phyloP scores from a whole-genome alignment of 1,139 yeast genomes.

The Lodderomyces parapsilosis region DNA sequence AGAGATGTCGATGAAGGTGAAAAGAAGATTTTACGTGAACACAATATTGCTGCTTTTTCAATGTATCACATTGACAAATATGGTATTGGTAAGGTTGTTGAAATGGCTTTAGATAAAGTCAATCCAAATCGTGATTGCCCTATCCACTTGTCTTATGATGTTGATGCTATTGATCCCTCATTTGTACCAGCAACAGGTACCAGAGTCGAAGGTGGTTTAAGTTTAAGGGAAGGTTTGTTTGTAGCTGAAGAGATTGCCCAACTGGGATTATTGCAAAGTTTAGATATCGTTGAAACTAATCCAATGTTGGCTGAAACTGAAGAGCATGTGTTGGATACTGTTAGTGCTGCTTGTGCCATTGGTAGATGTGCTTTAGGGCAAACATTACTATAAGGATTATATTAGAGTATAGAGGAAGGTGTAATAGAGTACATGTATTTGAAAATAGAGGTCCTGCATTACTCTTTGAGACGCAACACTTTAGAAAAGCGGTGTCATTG shows the following conservation, averaged over 20 bases:
- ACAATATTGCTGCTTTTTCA: constrained; percentile 81
- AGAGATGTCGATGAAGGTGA: constrained; percentile 92
- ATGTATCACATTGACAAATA: constrained; percentile 96
- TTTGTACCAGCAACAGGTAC: constrained; percentile 98
- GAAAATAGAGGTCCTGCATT: too few species aligned
- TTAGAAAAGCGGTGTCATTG: too few species aligned
- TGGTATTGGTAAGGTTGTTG: constrained; percentile 89
- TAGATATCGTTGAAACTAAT: constrained; percentile 93
- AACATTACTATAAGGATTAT: constrained; percentile 56
- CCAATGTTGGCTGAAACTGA: constrained; percentile 85
- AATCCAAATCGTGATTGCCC: constrained; percentile 77
- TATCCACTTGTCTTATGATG: constrained; percentile 89
- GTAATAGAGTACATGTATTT: neutral
- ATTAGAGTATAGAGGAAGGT: neutral
- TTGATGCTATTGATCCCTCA: constrained; percentile 93
- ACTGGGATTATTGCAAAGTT: constrained; percentile 78
- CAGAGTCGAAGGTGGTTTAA: constrained; percentile 93
- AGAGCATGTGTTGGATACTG: constrained; percentile 76
- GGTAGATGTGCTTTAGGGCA: constrained; percentile 96
- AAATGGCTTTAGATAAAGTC: constrained; percentile 81
- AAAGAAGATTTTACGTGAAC: constrained; percentile 65
- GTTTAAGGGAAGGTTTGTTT: constrained; percentile 91
- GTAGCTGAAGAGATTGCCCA: constrained; percentile 90
- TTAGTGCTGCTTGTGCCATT: constrained; percentile 85
- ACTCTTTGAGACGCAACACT: too few species aligned